Conservation (phyloP, 2,329 filamentous ascomycete genomes). For the Trichoderma sp. region DNA sequence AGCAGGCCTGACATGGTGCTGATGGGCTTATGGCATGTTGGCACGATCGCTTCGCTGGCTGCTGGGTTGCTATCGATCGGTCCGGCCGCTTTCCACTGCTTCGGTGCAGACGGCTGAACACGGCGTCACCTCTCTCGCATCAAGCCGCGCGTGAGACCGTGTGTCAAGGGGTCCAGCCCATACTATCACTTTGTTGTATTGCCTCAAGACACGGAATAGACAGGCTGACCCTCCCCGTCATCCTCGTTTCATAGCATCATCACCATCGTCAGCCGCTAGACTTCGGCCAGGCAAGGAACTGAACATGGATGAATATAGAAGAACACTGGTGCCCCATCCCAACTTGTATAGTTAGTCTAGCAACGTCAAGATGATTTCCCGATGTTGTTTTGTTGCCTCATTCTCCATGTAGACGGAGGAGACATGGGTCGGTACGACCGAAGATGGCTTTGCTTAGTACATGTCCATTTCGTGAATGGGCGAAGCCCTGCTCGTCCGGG, state of each 20-base stretch:
- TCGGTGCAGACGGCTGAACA: constrained; percentile 4
- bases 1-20: constrained; percentile 21
- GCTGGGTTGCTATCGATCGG: not conserved
- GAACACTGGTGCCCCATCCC: not conserved
- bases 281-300: constrained; percentile 8
- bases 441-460: not conserved
- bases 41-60: not conserved
- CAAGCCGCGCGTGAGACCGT: constrained; percentile 9
- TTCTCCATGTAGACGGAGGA: not conserved
- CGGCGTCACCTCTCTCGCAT: constrained; percentile 9
- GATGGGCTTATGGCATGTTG: constrained; percentile 23
- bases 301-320: not conserved
- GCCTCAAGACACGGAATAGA: not conserved
- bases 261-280: constrained; percentile 10
- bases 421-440: constrained; percentile 1
- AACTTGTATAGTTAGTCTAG: not conserved
- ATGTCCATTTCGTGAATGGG: not conserved
- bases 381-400: not conserved
- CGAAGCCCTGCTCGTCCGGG: not conserved
- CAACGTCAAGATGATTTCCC: not conserved
- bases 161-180: constrained; percentile 3
- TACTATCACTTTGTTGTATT: not conserved
- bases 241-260: not conserved
- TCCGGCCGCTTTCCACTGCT: constrained; percentile 1
- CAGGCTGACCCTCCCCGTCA: not conserved